These are phyloP conservation scores for Sphaerostilbella broomeana DNA, from an alignment of 2,329 filamentous ascomycete genomes.

Conservation along the genomic window DNA sequence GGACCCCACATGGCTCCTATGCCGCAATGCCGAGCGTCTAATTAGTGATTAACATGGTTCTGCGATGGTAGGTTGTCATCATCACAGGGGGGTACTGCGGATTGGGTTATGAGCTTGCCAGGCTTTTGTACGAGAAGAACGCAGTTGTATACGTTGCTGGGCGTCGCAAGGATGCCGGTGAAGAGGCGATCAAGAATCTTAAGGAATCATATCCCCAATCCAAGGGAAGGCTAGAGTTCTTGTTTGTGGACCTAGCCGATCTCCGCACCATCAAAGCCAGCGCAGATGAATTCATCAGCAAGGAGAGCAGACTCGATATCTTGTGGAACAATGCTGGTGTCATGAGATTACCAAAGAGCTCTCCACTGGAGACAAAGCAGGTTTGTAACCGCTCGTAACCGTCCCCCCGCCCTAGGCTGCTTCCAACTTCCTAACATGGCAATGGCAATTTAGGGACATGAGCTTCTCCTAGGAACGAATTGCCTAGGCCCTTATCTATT, in stretches of 20 bases:
- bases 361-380: slow-evolving; percentile 5
- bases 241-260: slow-evolving; percentile 40
- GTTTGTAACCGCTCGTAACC: no score
- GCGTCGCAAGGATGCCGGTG: slow-evolving; percentile 39
- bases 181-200: slow-evolving; percentile 39
- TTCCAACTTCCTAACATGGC: no score
- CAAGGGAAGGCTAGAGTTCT: slow-evolving; percentile 34
- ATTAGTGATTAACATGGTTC: not conserved
- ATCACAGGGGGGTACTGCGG: slow-evolving; percentile 39
- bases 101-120: slow-evolving; percentile 46
- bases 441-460: slow-evolving; percentile 12
- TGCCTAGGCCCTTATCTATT: slow-evolving; percentile 32
- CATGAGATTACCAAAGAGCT: slow-evolving; percentile 34
- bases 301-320: slow-evolving; percentile 30
- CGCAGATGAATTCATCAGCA: slow-evolving; percentile 25
- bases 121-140: slow-evolving; percentile 47
- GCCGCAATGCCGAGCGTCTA: no score
- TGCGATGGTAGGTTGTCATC: slow-evolving; percentile 36
- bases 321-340: slow-evolving; percentile 42
- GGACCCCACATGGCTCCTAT: no score
- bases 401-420: no score
- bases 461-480: slow-evolving; percentile 34
- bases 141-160: slow-evolving; percentile 50
- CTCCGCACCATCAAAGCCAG: slow-evolving; percentile 29
- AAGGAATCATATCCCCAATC: slow-evolving; percentile 29